A percentile compares a stretch with the other conserved stretches of the same genome.
phyloP scores from a whole-genome alignment of 139 green algal genomes.

The Micractinium sp. region DNA sequence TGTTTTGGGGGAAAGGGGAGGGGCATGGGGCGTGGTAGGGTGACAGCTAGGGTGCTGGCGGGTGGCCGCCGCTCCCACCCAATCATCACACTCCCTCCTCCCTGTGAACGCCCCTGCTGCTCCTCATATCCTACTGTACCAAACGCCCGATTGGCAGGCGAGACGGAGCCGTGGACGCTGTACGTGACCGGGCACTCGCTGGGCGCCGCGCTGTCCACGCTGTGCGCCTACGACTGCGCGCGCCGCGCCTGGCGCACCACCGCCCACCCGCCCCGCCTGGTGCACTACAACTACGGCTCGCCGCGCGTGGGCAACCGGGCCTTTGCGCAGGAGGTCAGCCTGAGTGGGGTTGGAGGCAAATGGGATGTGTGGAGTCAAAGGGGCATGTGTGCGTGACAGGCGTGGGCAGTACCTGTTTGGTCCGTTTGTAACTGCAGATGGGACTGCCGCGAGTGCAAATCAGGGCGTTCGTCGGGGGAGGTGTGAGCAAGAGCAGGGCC shows the following conservation, averaged over 20 bases:
- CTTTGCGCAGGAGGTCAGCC: conserved; percentile 56
- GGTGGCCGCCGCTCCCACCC: neutral
- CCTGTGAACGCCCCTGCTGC: neutral
- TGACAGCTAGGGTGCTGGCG: neutral
- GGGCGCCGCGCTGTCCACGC: conserved; percentile 84
- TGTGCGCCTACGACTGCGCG: conserved; percentile 77
- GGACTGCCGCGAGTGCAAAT: neutral
- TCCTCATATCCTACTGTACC: neutral
- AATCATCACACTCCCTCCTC: neutral
- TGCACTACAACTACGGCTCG: conserved; percentile 83
- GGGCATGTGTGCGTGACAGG: neutral
- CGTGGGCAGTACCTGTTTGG: neutral
- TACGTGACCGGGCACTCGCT: conserved; percentile 84
- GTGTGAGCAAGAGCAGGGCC: neutral
- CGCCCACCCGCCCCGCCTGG: conserved; percentile 37
- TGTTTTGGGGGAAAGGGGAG: neutral
- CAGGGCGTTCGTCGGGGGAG: neutral
- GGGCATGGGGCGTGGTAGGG: too few relatives aligned
- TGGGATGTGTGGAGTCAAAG: neutral
- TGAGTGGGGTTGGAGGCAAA: neutral
- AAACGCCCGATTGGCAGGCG: neutral
- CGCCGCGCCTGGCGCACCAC: conserved; percentile 45
- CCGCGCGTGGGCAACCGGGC: conserved; percentile 82
- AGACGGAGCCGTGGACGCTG: conserved; percentile 50
- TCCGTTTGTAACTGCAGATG: neutral